phyloP scores from a whole-genome alignment of 768 basidiomycete genomes.

The Termitomyces sp. region DNA sequence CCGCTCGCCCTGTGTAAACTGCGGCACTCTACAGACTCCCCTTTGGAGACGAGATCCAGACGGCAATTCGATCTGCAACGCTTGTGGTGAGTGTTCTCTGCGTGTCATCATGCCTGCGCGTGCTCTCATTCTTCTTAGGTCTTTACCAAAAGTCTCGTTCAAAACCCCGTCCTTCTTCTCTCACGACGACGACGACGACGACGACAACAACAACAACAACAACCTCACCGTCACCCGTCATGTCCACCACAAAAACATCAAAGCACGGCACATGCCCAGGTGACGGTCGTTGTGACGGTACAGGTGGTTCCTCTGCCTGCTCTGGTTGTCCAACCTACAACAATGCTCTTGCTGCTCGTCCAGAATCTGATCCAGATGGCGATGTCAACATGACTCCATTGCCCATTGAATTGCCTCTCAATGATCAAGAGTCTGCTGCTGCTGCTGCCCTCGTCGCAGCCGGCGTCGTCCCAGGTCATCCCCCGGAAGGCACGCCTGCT shows the following conservation, averaged over 20 bases:
- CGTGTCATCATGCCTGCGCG: background rate
- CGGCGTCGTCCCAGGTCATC: slow-evolving; percentile 11
- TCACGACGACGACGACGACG: slow-evolving; percentile 16
- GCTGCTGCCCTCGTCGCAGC: slow-evolving; percentile 17
- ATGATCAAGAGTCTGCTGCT: slow-evolving; percentile 13
- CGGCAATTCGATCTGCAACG: slow-evolving; percentile 84
- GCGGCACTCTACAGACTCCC: slow-evolving; percentile 73
- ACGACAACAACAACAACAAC: background rate
- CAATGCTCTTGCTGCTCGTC: slow-evolving; percentile 51
- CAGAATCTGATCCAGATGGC: too few relatives aligned
- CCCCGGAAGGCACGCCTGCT: background rate
- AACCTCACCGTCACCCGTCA: background rate
- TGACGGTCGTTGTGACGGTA: slow-evolving; percentile 96
- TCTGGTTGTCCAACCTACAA: slow-evolving; percentile 96
- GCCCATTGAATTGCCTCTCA: background rate
- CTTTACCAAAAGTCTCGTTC: slow-evolving; percentile 83
- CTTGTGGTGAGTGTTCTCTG: slow-evolving; percentile 53
- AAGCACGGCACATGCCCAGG: slow-evolving; percentile 86
- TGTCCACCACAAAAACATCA: slow-evolving; percentile 3
- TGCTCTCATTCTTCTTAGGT: slow-evolving; percentile 33
- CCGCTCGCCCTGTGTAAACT: slow-evolving; percentile 60
- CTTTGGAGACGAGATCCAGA: slow-evolving; percentile 80
- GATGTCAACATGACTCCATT: too few relatives aligned
- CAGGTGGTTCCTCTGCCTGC: slow-evolving; percentile 89
- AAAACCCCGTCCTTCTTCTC: slow-evolving; percentile 64